Base-by-base conservation (phyloP, 2,329 filamentous ascomycete species). In the Clathrospora elynae region DNA sequence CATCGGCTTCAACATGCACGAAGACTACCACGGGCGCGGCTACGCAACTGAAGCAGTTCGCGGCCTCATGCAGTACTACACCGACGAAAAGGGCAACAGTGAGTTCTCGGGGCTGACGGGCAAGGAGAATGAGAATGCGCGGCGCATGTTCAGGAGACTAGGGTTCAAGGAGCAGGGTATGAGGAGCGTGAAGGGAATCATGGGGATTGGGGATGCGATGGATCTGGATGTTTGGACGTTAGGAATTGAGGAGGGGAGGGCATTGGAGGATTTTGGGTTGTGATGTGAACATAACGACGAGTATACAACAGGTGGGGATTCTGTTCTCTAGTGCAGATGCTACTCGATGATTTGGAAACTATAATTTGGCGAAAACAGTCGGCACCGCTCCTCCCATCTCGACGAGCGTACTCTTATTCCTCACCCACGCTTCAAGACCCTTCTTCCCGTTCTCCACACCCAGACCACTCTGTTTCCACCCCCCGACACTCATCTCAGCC, bases 401-500 rank as follows among this genome's bases (percentile, higher is more conserved):
- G 2, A 95, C 85, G 19, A 95, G 71, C 2, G 89, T 95, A 71
- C 89, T 95, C 78, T 93, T 95, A 59, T 91, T 93, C 72, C 83
- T 78, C 37, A 90, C 80, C 85, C 90, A 96, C 3, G 87, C 86
- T 69, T 87, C 85, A 39, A 96, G 78, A 0, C 90, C 90, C 59
- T 80, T 82, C 45, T 83, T 77, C 3, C 90, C 90, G 68, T 96
- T 96, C 77, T 95, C 90, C 2, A 95, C 84, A 0, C 90, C 90
- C 7, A 95, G 73, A 22, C 90, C 90, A 65, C 89, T 95, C 78
- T 87, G 80, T 76, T 95, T 95, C 90, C 90, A 95, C 0, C 90
- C 90, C 7, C 90, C 90, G 0, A 95, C 90, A 2, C 87, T 86
- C 90, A 95, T 95, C 75, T 95, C 90, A 0, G 90, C 88, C 0